Evolutionary conservation across 176 grass and related monocot species (phyloP).

Genomic region (Avena eriantha): DNA sequence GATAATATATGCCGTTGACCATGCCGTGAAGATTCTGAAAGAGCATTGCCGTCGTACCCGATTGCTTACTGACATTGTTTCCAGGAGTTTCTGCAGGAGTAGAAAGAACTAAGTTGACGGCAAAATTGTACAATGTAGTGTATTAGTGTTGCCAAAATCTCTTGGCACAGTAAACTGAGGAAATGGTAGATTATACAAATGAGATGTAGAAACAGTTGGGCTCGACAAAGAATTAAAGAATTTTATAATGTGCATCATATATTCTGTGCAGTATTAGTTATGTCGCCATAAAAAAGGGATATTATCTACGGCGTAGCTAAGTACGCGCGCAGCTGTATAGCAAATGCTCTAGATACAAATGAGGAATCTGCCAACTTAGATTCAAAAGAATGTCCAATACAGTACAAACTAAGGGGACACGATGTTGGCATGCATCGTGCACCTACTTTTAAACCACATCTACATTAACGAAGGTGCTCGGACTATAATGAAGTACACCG

Average conservation of each 20-base stretch:
- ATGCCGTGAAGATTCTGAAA: constrained; percentile 46
- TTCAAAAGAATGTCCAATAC: not conserved
- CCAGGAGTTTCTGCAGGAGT: not conserved
- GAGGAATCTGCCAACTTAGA: not conserved
- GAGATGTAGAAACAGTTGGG: not conserved
- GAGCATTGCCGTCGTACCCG: not conserved
- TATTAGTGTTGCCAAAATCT: not conserved
- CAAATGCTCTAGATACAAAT: not conserved
- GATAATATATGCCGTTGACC: constrained; percentile 65
- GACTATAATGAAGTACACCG: no score
- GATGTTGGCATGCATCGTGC: not conserved
- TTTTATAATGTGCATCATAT: not conserved
- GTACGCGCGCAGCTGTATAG: not conserved
- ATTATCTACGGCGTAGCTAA: not conserved
- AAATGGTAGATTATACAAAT: not conserved
- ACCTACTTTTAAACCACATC: not conserved
- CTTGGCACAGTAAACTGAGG: constrained; percentile 1
- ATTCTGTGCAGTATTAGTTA: not conserved
- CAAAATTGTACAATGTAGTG: not conserved
- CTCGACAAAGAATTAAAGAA: not conserved
- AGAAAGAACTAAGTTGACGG: not conserved
- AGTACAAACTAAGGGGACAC: not conserved
- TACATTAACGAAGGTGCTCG: no score
- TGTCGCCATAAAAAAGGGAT: not conserved
- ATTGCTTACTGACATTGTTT: not conserved